Conservation (phyloP, 2,329 filamentous ascomycete species). For the Clonostachys solani region DNA sequence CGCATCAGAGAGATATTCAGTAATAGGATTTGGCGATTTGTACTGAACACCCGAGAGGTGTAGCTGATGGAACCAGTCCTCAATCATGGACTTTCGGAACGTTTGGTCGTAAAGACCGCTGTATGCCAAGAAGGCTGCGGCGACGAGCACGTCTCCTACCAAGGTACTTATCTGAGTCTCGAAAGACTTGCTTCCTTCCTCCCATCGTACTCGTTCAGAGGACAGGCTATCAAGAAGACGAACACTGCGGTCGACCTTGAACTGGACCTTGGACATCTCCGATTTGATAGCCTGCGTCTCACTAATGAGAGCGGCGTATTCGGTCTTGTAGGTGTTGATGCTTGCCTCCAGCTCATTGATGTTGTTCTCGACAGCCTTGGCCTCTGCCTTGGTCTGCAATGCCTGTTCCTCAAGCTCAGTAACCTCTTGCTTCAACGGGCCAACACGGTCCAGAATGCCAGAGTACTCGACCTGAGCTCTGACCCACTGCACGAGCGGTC, state of each 20-base stretch:
- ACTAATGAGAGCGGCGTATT: conserved; percentile 93
- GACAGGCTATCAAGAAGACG: conserved; percentile 91
- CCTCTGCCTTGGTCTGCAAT: conserved; percentile 88
- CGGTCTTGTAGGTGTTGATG: conserved; percentile 91
- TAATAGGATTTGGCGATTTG: conserved; percentile 91
- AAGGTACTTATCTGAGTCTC: conserved; percentile 97
- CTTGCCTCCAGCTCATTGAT: conserved; percentile 81
- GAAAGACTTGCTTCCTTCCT: conserved; percentile 95
- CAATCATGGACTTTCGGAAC: conserved; percentile 95
- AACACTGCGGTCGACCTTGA: conserved; percentile 96
- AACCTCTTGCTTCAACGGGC: conserved; percentile 88
- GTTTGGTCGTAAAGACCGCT: conserved; percentile 96
- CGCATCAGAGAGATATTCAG: conserved; percentile 93
- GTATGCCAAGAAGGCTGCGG: conserved; percentile 96
- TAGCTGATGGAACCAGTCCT: conserved; percentile 95
- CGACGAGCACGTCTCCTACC: conserved; percentile 90
- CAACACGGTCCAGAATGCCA: conserved; percentile 92
- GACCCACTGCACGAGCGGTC: conserved; percentile 95
- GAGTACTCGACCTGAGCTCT: conserved; percentile 95
- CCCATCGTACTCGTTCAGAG: conserved; percentile 90
- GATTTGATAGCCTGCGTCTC: conserved; percentile 96
- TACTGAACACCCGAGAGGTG: conserved; percentile 88
- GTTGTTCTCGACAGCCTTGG: conserved; percentile 84
- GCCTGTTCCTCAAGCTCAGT: conserved; percentile 81
- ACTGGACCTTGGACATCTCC: conserved; percentile 94